phyloP scores from a whole-genome alignment of 1,284 basidiomycete species.

The Fereydounia khargensis region DNA sequence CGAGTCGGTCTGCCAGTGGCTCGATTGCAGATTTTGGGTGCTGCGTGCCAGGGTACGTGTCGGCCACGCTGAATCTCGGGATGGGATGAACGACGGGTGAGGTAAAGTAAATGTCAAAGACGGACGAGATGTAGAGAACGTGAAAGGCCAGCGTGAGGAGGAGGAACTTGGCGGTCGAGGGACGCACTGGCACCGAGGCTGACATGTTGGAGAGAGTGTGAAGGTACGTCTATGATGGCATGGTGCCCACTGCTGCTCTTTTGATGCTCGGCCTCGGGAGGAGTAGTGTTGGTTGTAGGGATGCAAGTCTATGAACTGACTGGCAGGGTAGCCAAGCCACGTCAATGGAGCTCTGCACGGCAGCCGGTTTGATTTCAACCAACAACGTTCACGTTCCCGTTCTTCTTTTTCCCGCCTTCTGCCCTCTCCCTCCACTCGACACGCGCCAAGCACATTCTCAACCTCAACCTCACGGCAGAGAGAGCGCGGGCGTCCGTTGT shows the following conservation, averaged over 20 bases:
- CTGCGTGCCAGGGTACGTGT: too few relatives aligned
- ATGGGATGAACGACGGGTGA: constrained; percentile 57
- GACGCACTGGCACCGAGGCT: constrained; percentile 58
- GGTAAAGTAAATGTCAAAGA: constrained; percentile 88
- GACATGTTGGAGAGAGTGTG: not conserved
- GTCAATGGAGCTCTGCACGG: too few relatives aligned
- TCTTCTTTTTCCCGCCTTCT: too few relatives aligned
- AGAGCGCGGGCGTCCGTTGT: too few relatives aligned
- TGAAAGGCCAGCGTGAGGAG: constrained; percentile 45
- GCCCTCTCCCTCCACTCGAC: too few relatives aligned
- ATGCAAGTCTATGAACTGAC: not conserved
- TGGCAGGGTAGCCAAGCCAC: too few relatives aligned
- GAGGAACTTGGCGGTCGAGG: too few relatives aligned
- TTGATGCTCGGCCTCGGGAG: not conserved
- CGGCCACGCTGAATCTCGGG: constrained; percentile 27
- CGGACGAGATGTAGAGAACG: constrained; percentile 39
- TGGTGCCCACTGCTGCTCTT: too few relatives aligned
- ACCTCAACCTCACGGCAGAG: too few relatives aligned
- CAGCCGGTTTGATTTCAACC: too few relatives aligned
- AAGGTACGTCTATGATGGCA: not conserved
- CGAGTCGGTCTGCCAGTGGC: constrained; percentile 69
- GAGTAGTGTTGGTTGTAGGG: not conserved
- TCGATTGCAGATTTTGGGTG: constrained; percentile 2
- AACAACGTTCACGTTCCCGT: too few relatives aligned
- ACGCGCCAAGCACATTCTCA: too few relatives aligned